Percentiles rank a stretch among this genome's conserved stretches.
phyloP scores from a whole-genome alignment of 768 basidiomycete species.

The Lactarius hatsudake region DNA sequence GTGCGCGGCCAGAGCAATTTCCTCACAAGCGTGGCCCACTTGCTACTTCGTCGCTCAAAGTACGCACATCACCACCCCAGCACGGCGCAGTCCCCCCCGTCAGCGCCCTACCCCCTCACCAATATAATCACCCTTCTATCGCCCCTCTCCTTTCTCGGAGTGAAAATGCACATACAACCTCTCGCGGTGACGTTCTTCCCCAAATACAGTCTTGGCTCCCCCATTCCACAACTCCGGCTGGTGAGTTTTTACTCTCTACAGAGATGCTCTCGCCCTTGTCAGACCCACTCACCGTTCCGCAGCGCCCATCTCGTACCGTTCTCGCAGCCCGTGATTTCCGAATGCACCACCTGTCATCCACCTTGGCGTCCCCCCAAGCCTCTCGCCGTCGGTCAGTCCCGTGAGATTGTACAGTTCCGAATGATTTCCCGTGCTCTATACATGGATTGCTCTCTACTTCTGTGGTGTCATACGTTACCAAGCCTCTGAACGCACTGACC shows the following conservation, averaged over 20 bases:
- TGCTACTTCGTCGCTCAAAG: constrained; percentile 48
- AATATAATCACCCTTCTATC: constrained; percentile 52
- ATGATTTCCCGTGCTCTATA: background rate
- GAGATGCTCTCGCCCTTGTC: background rate
- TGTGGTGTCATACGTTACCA: constrained; percentile 5
- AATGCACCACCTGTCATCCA: background rate
- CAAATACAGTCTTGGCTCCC: constrained; percentile 26
- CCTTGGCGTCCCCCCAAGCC: background rate
- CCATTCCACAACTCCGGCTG: constrained; percentile 16
- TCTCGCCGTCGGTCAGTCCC: background rate
- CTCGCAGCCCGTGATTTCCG: constrained; percentile 17
- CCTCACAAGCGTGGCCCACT: constrained; percentile 76
- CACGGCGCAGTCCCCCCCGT: constrained; percentile 45
- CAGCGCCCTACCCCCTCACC: constrained; percentile 46
- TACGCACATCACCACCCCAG: constrained; percentile 34
- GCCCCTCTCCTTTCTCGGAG: constrained; percentile 44
- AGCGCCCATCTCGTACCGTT: constrained; percentile 22
- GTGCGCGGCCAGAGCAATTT: constrained; percentile 76
- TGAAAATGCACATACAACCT: constrained; percentile 28
- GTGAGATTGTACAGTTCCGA: background rate
- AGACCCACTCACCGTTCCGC: constrained; percentile 10
- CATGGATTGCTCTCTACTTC: background rate
- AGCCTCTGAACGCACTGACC: background rate
- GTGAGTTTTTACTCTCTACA: background rate
- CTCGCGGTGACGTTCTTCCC: constrained; percentile 20